Conservation (phyloP, 345 rosid species). For the Populus simonii region DNA sequence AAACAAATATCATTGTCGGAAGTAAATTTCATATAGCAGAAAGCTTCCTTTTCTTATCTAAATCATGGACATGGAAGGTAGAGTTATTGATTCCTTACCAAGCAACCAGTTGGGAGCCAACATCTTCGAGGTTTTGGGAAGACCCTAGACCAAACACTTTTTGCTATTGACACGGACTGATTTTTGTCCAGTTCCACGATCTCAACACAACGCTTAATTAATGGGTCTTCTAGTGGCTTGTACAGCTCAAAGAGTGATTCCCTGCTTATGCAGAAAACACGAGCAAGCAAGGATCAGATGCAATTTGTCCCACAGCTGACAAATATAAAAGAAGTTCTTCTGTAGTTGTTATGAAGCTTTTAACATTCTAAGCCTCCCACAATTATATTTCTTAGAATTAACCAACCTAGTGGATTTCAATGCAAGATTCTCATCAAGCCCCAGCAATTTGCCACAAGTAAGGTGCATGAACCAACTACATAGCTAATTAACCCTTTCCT, state of each 20-base stretch:
- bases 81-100: constrained; percentile 47
- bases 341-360: neutral
- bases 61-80: neutral
- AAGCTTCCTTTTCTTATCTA: too few species aligned
- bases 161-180: constrained; percentile 34
- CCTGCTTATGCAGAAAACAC: constrained; percentile 34
- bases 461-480: neutral
- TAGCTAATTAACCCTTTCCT: neutral
- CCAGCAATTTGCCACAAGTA: neutral
- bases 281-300: constrained; percentile 17
- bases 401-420: neutral
- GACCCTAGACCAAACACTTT: constrained; percentile 65
- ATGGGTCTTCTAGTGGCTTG: constrained; percentile 70
- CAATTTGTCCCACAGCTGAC: neutral
- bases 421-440: neutral
- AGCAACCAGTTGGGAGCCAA: constrained; percentile 97
- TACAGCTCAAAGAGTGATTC: constrained; percentile 59
- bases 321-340: neutral
- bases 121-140: constrained; percentile 83
- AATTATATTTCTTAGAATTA: neutral
- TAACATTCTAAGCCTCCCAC: neutral
- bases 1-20: constrained; percentile 12
- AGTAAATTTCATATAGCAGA: neutral
- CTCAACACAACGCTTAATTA: constrained; percentile 67
- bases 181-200: constrained; percentile 49